Percentiles rank a stretch among this genome's conserved stretches.
phyloP scores from a whole-genome alignment of 495 filamentous ascomycete species.

The Penicillium angulare region DNA sequence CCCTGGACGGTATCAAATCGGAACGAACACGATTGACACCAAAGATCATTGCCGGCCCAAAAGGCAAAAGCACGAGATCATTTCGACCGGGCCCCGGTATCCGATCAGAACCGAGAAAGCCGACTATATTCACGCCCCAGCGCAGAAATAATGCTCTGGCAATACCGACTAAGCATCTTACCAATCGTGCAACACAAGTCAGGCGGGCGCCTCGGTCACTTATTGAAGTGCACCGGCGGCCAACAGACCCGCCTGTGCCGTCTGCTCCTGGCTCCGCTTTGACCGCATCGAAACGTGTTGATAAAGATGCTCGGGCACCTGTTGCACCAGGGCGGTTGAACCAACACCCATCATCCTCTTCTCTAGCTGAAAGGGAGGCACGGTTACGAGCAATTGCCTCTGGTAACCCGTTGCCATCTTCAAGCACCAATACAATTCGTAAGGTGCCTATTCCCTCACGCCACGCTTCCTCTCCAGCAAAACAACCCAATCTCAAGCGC shows the following conservation, averaged over 20 bases:
- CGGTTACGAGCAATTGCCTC: constrained; percentile 29
- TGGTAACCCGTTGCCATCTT: constrained; percentile 14
- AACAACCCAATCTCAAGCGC: constrained; percentile 8
- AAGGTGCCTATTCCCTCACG: neutral
- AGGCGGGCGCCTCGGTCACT: constrained; percentile 39
- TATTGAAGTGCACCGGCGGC: constrained; percentile 42
- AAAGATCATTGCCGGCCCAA: constrained; percentile 40
- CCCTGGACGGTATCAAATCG: constrained; percentile 48
- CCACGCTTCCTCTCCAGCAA: constrained; percentile 3
- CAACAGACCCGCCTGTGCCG: constrained; percentile 13
- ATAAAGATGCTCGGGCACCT: constrained; percentile 5
- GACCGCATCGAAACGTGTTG: neutral
- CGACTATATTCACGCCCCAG: constrained; percentile 35
- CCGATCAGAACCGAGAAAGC: constrained; percentile 37
- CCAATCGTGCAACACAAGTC: constrained; percentile 36
- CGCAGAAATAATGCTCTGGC: constrained; percentile 37
- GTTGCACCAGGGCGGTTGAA: constrained; percentile 24
- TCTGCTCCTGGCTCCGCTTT: neutral
- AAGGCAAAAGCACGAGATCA: constrained; percentile 21
- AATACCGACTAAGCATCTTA: constrained; percentile 40
- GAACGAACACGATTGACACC: constrained; percentile 47
- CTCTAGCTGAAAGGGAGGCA: constrained; percentile 31
- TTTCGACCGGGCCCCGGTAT: constrained; percentile 23
- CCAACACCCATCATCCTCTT: neutral
- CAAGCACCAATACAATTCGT: neutral